Evolutionary conservation across 2,329 filamentous ascomycete species (phyloP).

Genomic region (Domatiomyces catenatus): DNA sequence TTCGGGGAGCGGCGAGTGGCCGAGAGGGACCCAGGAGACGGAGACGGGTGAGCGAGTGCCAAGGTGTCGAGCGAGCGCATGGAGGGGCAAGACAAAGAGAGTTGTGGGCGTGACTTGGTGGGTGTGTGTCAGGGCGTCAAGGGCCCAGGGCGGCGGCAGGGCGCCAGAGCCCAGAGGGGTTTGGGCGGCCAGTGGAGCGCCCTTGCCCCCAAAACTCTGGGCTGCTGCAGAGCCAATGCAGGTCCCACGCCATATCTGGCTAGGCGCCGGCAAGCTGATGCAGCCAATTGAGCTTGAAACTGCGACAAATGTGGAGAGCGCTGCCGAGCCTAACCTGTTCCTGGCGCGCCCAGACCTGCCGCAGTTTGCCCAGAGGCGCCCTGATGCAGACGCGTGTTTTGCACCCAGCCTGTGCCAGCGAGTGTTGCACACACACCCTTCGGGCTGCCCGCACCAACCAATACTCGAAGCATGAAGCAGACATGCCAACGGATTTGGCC

Average conservation of each 20-base stretch:
- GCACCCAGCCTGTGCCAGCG: too few species aligned
- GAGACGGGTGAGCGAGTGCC: not conserved
- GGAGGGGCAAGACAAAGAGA: conserved; percentile 1
- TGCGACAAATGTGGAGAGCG: not conserved
- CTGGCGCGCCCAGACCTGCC: not conserved
- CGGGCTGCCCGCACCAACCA: not conserved
- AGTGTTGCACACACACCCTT: not conserved
- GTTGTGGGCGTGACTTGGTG: not conserved
- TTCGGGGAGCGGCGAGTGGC: not conserved
- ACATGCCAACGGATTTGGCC: not conserved
- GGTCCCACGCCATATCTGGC: not conserved
- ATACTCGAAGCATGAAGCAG: not conserved
- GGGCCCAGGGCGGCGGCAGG: conserved; percentile 1
- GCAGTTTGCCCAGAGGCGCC: not conserved
- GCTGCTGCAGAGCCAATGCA: not conserved
- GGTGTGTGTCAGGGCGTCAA: conserved; percentile 1
- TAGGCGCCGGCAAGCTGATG: not conserved
- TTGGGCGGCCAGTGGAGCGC: not conserved
- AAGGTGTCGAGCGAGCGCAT: not conserved
- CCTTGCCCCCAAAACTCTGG: not conserved
- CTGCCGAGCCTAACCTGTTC: not conserved
- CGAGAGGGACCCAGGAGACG: not conserved
- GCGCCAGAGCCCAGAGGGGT: not conserved
- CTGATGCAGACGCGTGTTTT: not conserved
- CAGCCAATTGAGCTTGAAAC: not conserved